phyloP scores from a whole-genome alignment of 2,329 filamentous ascomycete genomes.

The Paradendryphiella salina region DNA sequence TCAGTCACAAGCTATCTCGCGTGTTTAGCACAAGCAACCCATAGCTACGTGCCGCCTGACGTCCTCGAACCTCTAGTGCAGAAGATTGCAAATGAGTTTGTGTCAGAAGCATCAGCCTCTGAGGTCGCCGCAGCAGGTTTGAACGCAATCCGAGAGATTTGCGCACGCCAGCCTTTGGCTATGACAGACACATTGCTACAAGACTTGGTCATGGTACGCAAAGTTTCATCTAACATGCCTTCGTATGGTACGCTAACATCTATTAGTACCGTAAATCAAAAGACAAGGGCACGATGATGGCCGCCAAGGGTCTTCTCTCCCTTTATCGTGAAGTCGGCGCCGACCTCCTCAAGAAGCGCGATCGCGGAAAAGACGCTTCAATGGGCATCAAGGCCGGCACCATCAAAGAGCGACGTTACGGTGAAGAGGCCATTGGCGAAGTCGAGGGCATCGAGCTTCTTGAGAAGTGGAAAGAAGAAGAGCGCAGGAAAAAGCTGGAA shows the following conservation, averaged over 20 bases:
- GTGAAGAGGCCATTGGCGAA: conserved; percentile 77
- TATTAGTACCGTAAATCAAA: conserved; percentile 83
- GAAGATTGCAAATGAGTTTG: conserved; percentile 98
- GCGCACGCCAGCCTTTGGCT: conserved; percentile 86
- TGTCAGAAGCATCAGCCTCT: conserved; percentile 87
- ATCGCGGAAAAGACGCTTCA: conserved; percentile 87
- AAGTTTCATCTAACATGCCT: neutral
- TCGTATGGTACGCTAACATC: conserved; percentile 6
- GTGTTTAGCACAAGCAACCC: conserved; percentile 86
- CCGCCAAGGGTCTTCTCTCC: conserved; percentile 85
- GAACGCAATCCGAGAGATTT: conserved; percentile 93
- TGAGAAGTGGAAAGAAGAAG: conserved; percentile 91
- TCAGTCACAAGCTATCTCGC: conserved; percentile 93
- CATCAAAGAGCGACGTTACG: conserved; percentile 76
- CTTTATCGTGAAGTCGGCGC: conserved; percentile 91
- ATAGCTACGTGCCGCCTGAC: conserved; percentile 90
- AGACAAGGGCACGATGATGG: conserved; percentile 99
- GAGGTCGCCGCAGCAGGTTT: conserved; percentile 91
- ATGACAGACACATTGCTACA: conserved; percentile 96
- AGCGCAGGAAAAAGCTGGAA: conserved; percentile 71
- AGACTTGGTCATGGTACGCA: conserved; percentile 73
- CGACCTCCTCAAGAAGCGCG: conserved; percentile 83
- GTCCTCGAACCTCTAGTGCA: conserved; percentile 85
- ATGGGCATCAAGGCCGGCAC: conserved; percentile 78
- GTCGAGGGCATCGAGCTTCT: conserved; percentile 93